Percentiles rank a stretch among this genome's conserved stretches.
Conservation (phyloP, 2,329 filamentous ascomycete genomes). For the Epichloe glyceriae region DNA sequence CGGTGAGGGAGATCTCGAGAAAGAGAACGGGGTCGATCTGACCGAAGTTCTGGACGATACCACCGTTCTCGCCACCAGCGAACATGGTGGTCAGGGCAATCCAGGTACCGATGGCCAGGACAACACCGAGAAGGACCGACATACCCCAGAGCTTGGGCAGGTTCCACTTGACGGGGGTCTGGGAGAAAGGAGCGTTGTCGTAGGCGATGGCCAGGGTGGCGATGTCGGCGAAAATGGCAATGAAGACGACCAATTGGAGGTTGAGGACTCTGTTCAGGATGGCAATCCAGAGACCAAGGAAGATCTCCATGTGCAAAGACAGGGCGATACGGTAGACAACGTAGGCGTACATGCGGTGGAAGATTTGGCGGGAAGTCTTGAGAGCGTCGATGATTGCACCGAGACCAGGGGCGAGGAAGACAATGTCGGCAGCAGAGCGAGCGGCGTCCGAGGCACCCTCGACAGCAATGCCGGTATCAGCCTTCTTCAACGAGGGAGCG, state of each 20-base stretch:
- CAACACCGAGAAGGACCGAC: constrained; percentile 69
- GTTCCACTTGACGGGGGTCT: constrained; percentile 88
- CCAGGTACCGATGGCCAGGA: constrained; percentile 76
- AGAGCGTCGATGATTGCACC: constrained; percentile 87
- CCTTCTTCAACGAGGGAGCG: constrained; percentile 83
- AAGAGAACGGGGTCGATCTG: constrained; percentile 71
- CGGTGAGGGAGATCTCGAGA: constrained; percentile 78
- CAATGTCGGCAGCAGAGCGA: constrained; percentile 82
- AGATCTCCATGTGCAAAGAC: constrained; percentile 83
- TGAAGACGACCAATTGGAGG: constrained; percentile 81
- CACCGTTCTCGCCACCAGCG: constrained; percentile 53
- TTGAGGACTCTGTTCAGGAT: constrained; percentile 76
- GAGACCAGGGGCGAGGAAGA: constrained; percentile 83
- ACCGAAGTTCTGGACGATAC: constrained; percentile 85
- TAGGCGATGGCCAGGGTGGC: constrained; percentile 87
- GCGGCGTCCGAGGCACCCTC: constrained; percentile 86
- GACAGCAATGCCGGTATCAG: constrained; percentile 92
- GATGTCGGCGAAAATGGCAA: constrained; percentile 88
- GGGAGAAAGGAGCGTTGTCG: constrained; percentile 81
- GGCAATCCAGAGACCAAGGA: constrained; percentile 82
- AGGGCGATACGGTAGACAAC: constrained; percentile 90
- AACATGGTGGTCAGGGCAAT: constrained; percentile 80
- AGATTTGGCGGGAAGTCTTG: constrained; percentile 88
- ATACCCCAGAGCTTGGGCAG: constrained; percentile 88
- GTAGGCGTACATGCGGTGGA: constrained; percentile 95